Percentiles rank a stretch among this genome's conserved stretches.
phyloP scores from a whole-genome alignment of 2,329 filamentous ascomycete genomes.

The Penicillium sp. region DNA sequence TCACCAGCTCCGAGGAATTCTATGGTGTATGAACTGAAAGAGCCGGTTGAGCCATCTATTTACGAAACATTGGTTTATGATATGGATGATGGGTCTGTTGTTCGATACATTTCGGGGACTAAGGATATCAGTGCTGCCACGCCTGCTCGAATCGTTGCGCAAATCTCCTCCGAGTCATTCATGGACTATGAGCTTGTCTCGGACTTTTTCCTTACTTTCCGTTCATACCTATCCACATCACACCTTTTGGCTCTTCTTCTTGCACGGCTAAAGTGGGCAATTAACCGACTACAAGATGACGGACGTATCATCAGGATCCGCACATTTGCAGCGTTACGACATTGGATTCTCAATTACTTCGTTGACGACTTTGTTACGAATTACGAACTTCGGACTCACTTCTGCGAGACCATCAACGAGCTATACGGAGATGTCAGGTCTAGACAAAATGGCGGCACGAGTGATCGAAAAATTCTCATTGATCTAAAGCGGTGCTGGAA shows the following conservation, averaged over 20 bases:
- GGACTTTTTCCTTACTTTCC: constrained; percentile 95
- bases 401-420: constrained; percentile 76
- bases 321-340: constrained; percentile 89
- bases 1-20: constrained; percentile 40
- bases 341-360: constrained; percentile 99
- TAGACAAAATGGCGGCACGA: constrained; percentile 54
- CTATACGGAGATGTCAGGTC: constrained; percentile 55
- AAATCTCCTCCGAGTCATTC: constrained; percentile 94
- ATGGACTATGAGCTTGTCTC: constrained; percentile 96
- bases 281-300: constrained; percentile 74
- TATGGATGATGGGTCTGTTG: constrained; percentile 77
- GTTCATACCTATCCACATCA: constrained; percentile 74
- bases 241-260: constrained; percentile 82
- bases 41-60: constrained; percentile 63
- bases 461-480: constrained; percentile 79
- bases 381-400: constrained; percentile 69
- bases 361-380: constrained; percentile 86
- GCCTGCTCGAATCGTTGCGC: constrained; percentile 83
- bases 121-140: constrained; percentile 84
- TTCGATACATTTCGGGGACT: constrained; percentile 71
- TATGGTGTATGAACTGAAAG: constrained; percentile 53
- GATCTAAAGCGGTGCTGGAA: constrained; percentile 98
- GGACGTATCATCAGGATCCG: constrained; percentile 93
- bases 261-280: constrained; percentile 81
- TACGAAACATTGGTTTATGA: constrained; percentile 79